phyloP scores from a whole-genome alignment of 2,329 filamentous ascomycete genomes.

The Chalaropsis thielavioides region DNA sequence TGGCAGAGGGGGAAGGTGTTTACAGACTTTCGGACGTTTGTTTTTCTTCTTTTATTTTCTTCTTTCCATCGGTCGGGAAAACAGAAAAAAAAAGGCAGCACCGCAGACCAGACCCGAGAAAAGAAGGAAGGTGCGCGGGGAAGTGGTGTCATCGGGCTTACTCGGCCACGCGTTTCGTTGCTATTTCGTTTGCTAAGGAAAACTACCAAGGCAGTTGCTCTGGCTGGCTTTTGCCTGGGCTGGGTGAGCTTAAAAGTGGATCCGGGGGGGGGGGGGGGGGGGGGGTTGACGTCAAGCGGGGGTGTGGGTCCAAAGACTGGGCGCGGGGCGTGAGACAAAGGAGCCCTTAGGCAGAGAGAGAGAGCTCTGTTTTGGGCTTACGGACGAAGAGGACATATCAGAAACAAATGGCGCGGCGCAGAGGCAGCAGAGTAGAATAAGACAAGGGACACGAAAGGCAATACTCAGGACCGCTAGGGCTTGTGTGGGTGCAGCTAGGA shows the following conservation, averaged over 20 bases:
- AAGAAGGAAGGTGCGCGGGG: background rate
- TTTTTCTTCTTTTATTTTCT: background rate
- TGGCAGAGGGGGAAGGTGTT: background rate
- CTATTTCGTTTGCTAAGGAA: background rate
- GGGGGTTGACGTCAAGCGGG: background rate
- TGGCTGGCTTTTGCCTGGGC: too few species aligned
- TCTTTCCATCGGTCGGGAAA: background rate
- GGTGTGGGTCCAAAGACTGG: background rate
- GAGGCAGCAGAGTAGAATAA: background rate
- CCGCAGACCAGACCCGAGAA: background rate
- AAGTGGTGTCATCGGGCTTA: background rate
- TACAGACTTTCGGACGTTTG: background rate
- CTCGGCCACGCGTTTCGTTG: background rate
- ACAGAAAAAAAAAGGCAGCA: background rate
- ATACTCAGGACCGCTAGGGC: too few species aligned
- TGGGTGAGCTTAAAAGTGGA: background rate
- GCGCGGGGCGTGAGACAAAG: background rate
- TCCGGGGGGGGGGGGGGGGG: background rate
- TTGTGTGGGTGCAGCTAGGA: too few species aligned
- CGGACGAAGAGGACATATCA: background rate
- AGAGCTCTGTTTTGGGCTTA: background rate
- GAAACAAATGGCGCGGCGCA: background rate
- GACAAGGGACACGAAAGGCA: background rate
- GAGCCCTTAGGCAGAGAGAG: background rate
- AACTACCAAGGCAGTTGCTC: background rate